phyloP scores from a whole-genome alignment of 176 grass and related monocot genomes.

The Melocanna baccifera region DNA sequence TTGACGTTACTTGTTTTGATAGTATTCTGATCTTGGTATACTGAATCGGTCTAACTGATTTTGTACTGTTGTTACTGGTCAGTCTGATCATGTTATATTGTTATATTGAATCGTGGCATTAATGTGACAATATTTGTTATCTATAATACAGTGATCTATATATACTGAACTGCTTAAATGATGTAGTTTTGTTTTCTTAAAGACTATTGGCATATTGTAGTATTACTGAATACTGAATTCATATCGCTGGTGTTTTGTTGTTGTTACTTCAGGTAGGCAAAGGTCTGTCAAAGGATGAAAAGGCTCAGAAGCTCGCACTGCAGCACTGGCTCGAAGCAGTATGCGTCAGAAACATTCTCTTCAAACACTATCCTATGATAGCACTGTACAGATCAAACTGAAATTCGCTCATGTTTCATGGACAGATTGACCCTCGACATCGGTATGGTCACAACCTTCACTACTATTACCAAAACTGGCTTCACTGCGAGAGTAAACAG shows the following conservation, averaged over 20 bases:
- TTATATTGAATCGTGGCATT: neutral
- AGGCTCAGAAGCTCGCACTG: constrained; percentile 77
- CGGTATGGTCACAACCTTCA: constrained; percentile 77
- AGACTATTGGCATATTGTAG: neutral
- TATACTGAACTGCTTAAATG: constrained; percentile 13
- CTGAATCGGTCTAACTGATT: neutral
- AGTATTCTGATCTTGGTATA: constrained; percentile 12
- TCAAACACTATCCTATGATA: constrained; percentile 10
- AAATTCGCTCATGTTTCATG: neutral
- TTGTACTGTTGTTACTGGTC: constrained; percentile 1
- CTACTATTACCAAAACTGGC: constrained; percentile 77
- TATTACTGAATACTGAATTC: neutral
- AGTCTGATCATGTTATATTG: neutral
- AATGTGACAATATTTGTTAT: neutral
- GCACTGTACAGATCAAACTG: neutral
- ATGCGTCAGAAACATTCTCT: neutral
- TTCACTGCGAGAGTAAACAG: constrained; percentile 72
- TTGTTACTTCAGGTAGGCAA: constrained; percentile 76
- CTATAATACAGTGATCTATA: neutral
- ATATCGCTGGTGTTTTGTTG: neutral
- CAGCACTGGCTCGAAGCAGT: constrained; percentile 91
- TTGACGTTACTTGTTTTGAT: neutral
- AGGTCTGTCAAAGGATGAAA: constrained; percentile 80
- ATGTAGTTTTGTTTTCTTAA: neutral
- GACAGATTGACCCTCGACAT: constrained; percentile 80